Conservation (phyloP, 495 filamentous ascomycete species). For the Trichoderma virens region DNA sequence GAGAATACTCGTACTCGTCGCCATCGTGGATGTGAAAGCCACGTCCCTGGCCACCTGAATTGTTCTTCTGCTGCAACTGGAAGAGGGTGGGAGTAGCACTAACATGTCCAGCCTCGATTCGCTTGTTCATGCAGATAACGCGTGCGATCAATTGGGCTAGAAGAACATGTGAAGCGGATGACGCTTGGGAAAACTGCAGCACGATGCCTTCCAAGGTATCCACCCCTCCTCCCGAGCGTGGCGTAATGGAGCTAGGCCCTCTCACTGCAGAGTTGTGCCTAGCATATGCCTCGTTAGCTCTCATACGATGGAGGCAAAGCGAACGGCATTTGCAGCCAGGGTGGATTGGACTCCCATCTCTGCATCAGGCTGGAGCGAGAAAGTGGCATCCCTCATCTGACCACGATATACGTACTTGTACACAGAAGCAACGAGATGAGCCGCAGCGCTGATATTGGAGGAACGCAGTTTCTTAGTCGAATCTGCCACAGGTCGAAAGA, state of each 20-base stretch:
- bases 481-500: not conserved
- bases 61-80: not conserved
- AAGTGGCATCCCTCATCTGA: not conserved
- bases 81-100: not conserved
- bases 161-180: constrained; percentile 3
- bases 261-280: not conserved
- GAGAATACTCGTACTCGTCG: too few species aligned
- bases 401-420: too few species aligned
- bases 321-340: constrained; percentile 4
- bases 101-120: not conserved
- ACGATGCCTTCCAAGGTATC: not conserved
- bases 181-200: constrained; percentile 3
- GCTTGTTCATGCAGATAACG: constrained; percentile 3
- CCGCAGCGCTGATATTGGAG: not conserved
- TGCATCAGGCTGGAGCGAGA: not conserved
- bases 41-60: not conserved
- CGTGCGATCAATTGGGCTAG: constrained; percentile 5
- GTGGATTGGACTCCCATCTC: not conserved
- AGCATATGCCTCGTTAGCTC: not conserved
- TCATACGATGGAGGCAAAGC: constrained; percentile 4
- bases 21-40: not conserved
- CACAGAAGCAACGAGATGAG: not conserved
- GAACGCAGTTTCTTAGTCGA: not conserved
- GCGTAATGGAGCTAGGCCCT: constrained; percentile 6
- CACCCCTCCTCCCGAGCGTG: constrained; percentile 3